These are phyloP conservation scores for Chytriomyces hyalinus DNA, from an alignment of 192 early-diverging fungal genomes.

Conservation along the genomic window DNA sequence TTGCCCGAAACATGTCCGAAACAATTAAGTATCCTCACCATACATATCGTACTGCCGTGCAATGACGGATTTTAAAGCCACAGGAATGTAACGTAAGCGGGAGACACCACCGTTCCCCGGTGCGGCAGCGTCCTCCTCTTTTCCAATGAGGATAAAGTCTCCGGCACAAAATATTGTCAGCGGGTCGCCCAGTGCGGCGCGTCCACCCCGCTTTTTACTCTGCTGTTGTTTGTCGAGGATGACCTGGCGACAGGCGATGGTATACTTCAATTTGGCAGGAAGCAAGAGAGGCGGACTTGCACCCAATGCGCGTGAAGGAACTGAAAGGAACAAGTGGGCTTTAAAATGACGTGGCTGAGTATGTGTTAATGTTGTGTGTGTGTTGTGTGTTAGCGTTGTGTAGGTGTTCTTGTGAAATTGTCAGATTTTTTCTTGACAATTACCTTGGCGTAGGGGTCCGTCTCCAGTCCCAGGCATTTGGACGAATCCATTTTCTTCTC, in stretches of 20 bases:
- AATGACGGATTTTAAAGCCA: neutral
- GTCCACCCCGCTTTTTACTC: neutral
- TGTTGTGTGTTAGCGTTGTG: neutral
- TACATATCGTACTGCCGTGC: neutral
- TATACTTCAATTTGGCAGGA: neutral
- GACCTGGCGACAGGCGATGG: neutral
- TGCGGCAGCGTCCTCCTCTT: neutral
- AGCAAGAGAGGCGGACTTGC: neutral
- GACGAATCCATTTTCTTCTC: slow-evolving; percentile 1
- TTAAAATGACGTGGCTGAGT: neutral
- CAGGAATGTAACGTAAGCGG: slow-evolving; percentile 12
- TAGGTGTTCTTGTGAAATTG: neutral
- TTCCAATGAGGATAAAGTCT: neutral
- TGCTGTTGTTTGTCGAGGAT: neutral
- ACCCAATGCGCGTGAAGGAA: neutral
- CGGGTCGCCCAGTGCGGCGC: neutral
- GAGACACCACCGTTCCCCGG: neutral
- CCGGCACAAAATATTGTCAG: neutral
- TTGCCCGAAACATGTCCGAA: no score
- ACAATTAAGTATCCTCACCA: neutral
- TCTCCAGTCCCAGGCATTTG: neutral
- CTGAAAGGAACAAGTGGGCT: neutral
- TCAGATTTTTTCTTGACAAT: no score
- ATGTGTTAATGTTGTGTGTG: neutral
- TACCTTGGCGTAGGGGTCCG: neutral